Evolutionary conservation across 192 early-diverging fungal genomes (phyloP).

Genomic region (Backusella liffmaniae): DNA sequence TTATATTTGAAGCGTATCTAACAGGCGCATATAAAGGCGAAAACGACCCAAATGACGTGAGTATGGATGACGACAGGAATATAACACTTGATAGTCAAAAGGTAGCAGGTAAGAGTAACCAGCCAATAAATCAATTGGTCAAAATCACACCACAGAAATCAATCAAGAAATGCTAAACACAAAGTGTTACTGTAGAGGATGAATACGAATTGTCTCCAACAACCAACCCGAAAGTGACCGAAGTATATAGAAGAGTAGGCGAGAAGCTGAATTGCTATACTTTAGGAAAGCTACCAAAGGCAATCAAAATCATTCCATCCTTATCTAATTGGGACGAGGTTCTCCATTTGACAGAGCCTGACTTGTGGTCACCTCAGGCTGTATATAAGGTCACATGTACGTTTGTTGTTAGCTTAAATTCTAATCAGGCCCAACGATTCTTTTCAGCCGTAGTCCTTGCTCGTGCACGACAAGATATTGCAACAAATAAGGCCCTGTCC

Average conservation of each 20-base stretch:
- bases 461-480: slow-evolving; percentile 91
- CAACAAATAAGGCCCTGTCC: slow-evolving; percentile 94
- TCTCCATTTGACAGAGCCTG: slow-evolving; percentile 85
- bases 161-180: slow-evolving; percentile 5
- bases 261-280: slow-evolving; percentile 86
- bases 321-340: slow-evolving; percentile 97
- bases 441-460: slow-evolving; percentile 86
- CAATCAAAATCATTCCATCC: slow-evolving; percentile 98
- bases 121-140: not conserved
- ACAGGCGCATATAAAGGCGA: slow-evolving; percentile 74
- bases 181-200: slow-evolving; percentile 31
- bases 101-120: slow-evolving; percentile 13
- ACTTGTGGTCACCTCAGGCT: slow-evolving; percentile 93
- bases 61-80: slow-evolving; percentile 87
- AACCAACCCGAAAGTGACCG: slow-evolving; percentile 85
- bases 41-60: slow-evolving; percentile 89
- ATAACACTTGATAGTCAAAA: slow-evolving; percentile 43
- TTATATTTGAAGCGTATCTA: slow-evolving; percentile 87
- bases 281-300: slow-evolving; percentile 93
- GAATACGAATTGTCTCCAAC: slow-evolving; percentile 48
- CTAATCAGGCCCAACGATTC: slow-evolving; percentile 87
- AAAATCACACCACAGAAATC: not conserved
- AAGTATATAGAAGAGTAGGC: slow-evolving; percentile 95
- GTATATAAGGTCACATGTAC: slow-evolving; percentile 92
- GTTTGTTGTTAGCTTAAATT: slow-evolving; percentile 95